Percentiles rank a stretch among this genome's conserved stretches.
These are phyloP conservation scores for Cystoderma amianthinum DNA, from an alignment of 768 basidiomycete species.

Conservation along the genomic window DNA sequence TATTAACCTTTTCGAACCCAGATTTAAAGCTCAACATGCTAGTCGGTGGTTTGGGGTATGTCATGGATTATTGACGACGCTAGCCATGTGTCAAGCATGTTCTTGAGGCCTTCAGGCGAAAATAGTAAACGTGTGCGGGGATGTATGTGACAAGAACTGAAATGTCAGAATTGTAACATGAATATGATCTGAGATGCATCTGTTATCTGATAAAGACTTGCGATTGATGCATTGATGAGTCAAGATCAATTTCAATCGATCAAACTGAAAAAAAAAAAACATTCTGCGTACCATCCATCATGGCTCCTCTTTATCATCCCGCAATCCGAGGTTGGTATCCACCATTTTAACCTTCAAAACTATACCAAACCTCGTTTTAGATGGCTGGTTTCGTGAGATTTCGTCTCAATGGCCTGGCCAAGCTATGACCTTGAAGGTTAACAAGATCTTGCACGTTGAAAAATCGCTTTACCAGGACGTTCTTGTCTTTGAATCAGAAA, in stretches of 20 bases:
- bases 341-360: background rate
- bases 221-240: background rate
- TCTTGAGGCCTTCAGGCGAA: too few species aligned
- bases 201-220: background rate
- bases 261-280: background rate
- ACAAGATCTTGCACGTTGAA: conserved; percentile 91
- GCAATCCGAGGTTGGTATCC: conserved; percentile 34
- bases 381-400: conserved; percentile 96
- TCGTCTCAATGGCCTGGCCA: conserved; percentile 96
- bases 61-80: too few species aligned
- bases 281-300: conserved; percentile 11
- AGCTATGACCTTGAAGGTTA: conserved; percentile 95
- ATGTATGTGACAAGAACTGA: too few species aligned
- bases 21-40: too few species aligned
- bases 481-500: conserved; percentile 93
- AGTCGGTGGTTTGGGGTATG: too few species aligned
- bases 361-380: conserved; percentile 19
- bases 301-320: conserved; percentile 53
- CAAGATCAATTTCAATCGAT: background rate
- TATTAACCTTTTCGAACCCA: too few species aligned
- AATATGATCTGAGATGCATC: too few species aligned
- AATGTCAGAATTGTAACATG: too few species aligned
- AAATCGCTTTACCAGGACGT: conserved; percentile 95
- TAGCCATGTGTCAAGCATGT: too few species aligned
- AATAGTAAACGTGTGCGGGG: too few species aligned